Evolutionary conservation across 2,329 filamentous ascomycete genomes (phyloP), one percentile per base, ranked within the genome.

Genomic region (Chalara sp.): DNA sequence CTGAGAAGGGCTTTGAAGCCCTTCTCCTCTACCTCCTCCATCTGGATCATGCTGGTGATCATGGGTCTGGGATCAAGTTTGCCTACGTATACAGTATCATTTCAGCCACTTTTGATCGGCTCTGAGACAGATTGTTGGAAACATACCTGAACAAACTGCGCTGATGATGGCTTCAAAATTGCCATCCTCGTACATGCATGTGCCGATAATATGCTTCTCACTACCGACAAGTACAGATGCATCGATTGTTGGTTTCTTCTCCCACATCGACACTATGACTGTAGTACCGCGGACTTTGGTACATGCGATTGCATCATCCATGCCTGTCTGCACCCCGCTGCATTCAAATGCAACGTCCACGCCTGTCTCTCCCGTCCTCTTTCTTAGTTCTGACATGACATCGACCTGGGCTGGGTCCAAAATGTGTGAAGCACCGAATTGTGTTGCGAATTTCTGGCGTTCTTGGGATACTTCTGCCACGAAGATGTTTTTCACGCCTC

Each of bases 161-260:
- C 73, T 62, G 50, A 85, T 79, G 8, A 84, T 80, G 11, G 74
- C 74, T 33, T 73, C 65, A 50, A 83, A 83, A 53, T 84, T 80
- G 6, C 58, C 48, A 12, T 28, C 6, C 40, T 21, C 40, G 13
- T 43, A 43, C 13, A 28, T 13, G 10, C 13, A 7, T 21, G 6
- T 7, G n/a, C n/a, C 40, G 10, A 43, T 4, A 4, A 13, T 21
- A 8, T 43, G 13, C 7, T 13, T 13, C 40, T 43, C 40, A 2
- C 13, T 7, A 7, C 13, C 6, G 2, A 43, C 13, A 8, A 43
- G 8, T 28, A 7, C 6, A 8, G 7, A 13, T 7, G 13, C 7
- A 13, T 43, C 29, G 13, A 43, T 10, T 13, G 40, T 7, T 13
- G 29, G n/a, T 28, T 12, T 8, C 7, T 28, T 7, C 4, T 21